Evolutionary conservation across 2,329 filamentous ascomycete species (phyloP).

Genomic region (Zarea fungicola): DNA sequence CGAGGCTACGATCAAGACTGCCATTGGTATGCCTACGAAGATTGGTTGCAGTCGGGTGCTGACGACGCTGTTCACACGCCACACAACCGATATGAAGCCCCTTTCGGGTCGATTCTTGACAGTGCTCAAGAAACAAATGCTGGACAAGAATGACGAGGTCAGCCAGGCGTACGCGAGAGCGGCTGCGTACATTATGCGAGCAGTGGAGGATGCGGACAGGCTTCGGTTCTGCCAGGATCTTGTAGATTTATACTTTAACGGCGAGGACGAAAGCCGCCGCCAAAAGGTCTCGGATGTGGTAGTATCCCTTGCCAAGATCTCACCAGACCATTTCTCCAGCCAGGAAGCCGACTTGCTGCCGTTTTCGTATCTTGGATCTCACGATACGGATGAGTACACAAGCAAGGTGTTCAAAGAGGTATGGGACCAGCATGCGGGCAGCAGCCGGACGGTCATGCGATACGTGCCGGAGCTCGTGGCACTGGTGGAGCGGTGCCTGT

Average conservation of each 20-base stretch:
- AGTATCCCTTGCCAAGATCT: conserved; percentile 75
- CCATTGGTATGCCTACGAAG: conserved; percentile 89
- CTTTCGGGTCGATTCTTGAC: conserved; percentile 73
- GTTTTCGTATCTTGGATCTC: conserved; percentile 80
- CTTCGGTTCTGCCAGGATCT: conserved; percentile 47
- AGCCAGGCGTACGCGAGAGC: conserved; percentile 83
- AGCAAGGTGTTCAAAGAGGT: conserved; percentile 75
- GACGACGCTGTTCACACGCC: conserved; percentile 76
- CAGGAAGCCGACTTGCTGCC: conserved; percentile 73
- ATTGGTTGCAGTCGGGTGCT: conserved; percentile 84
- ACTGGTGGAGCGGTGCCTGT: conserved; percentile 63
- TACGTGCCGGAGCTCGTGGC: conserved; percentile 78
- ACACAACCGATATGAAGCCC: conserved; percentile 67
- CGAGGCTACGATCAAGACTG: conserved; percentile 74
- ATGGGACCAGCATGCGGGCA: conserved; percentile 88
- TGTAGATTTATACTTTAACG: conserved; percentile 70
- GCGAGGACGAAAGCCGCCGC: conserved; percentile 70
- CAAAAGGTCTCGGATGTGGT: conserved; percentile 79
- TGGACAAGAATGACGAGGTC: conserved; percentile 92
- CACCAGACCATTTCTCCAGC: conserved; percentile 79
- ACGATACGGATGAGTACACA: conserved; percentile 78
- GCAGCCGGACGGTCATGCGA: conserved; percentile 71
- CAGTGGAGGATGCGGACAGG: conserved; percentile 44
- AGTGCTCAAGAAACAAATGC: conserved; percentile 70
- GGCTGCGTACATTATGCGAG: conserved; percentile 74